Percentiles rank a stretch among this genome's conserved stretches.
phyloP scores from a whole-genome alignment of 73 alveolate genomes.

The Tetrahymena thermophila region DNA sequence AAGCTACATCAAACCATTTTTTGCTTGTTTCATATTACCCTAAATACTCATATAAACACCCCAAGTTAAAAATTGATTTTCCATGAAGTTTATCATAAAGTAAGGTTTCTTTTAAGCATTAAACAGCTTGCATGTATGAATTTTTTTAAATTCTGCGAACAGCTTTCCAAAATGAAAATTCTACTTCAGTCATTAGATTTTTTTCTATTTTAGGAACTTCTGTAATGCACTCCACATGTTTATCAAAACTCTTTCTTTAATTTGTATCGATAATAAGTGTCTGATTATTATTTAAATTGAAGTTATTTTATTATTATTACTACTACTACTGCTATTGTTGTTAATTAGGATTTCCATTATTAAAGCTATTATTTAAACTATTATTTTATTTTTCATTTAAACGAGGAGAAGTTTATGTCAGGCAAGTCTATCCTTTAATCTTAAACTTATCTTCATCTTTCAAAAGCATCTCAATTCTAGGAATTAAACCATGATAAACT shows the following conservation, averaged over 20 bases:
- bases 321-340: background rate
- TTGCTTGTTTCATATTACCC: conserved; percentile 24
- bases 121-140: background rate
- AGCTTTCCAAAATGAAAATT: conserved; percentile 34
- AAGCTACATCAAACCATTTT: conserved; percentile 34
- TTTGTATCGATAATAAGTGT: background rate
- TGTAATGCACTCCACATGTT: background rate
- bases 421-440: background rate
- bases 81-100: background rate
- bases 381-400: background rate
- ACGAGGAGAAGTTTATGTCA: background rate
- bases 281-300: background rate
- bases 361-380: background rate
- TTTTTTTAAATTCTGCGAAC: background rate
- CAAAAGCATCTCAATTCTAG: background rate
- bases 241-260: background rate
- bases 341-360: background rate
- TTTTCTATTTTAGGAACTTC: background rate
- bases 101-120: conserved; percentile 19
- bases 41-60: conserved; percentile 7
- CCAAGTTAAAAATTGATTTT: conserved; percentile 9
- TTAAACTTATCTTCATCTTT: background rate
- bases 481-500: background rate
- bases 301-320: background rate
- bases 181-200: background rate